Base-by-base conservation (phyloP, 2,329 filamentous ascomycete genomes). In the Pseudogymnoascus sp. region DNA sequence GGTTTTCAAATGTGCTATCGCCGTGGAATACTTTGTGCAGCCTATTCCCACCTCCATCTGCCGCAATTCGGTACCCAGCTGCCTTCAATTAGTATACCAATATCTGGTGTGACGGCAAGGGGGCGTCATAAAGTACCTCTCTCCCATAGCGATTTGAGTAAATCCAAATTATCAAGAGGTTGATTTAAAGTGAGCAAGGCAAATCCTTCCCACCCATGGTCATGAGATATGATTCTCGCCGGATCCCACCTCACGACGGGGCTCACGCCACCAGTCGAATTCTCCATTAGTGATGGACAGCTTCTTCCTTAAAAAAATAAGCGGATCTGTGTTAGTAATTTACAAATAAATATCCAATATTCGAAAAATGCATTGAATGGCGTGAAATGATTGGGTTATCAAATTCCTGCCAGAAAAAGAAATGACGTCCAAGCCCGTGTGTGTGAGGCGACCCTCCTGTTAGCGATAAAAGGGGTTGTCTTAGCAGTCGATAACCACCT, bases 41-140 rank as follows among this genome's bases (percentile, higher is more conserved):
- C 66, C 85, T 82, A 71, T 97, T 96, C 52, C 92, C 92, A 23
- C 92, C 94, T 62, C 92, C 94, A 76, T 99, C 94, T 29, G 92
- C 94, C 63, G 92, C 96, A 61, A 97, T 80, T 23, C 83, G 83
- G 65, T 87, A 81, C 21, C 76, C 78, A 61, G 89, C 87, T 90
- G 68, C 62, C 11, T 21, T 19, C 14, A 14, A 14, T 33, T 33
- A 61, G 45, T 49, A 29, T 43, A 4, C 5, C 16, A 16, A 26
- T 73, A 67, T 45, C 65, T 10, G n/a, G 37, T 49, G 26, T n/a
- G 33, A 37, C 52, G 0, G 60, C 43, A 37, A 55, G 43, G 62
- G 61, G 61, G 35, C 43, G 31, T 49, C 62, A 60, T 31, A 59
- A 63, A 16, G 38, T 41, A 62, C 63, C 63, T 52, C 62, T 60